Conservation (phyloP, 169 alveolate genomes). For the Eimeria acervulina region DNA sequence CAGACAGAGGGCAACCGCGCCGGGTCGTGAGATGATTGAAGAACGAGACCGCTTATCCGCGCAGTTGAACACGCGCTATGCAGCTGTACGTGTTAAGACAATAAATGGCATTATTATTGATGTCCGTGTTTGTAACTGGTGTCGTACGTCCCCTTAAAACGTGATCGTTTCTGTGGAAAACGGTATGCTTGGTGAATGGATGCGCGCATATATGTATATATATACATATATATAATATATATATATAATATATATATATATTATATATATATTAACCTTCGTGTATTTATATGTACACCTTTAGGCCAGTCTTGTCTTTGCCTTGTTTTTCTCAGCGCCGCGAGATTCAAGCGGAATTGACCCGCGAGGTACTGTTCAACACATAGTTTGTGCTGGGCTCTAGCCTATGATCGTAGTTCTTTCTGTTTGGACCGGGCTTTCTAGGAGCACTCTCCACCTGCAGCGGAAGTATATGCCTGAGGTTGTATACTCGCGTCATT, state of each 20-base stretch:
- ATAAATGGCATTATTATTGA: neutral
- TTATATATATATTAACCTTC: no score
- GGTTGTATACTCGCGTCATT: neutral
- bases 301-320: neutral
- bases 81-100: neutral
- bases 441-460: neutral
- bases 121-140: neutral
- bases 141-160: neutral
- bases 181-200: neutral
- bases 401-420: neutral
- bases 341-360: slow-evolving; percentile 50
- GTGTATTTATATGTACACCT: neutral
- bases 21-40: slow-evolving; percentile 77
- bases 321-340: slow-evolving; percentile 35
- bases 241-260: no score
- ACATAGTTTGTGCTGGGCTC: neutral
- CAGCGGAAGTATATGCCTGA: neutral
- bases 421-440: neutral
- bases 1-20: slow-evolving; percentile 78
- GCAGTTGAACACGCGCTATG: slow-evolving; percentile 59
- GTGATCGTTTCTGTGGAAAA: neutral
- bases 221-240: no score
- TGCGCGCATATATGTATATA: no score
- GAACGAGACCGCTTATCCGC: slow-evolving; percentile 44
- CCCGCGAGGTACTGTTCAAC: slow-evolving; percentile 44